Evolutionary conservation across 148 eudicot species (phyloP).

Genomic region (Chenopodium berlandieri): DNA sequence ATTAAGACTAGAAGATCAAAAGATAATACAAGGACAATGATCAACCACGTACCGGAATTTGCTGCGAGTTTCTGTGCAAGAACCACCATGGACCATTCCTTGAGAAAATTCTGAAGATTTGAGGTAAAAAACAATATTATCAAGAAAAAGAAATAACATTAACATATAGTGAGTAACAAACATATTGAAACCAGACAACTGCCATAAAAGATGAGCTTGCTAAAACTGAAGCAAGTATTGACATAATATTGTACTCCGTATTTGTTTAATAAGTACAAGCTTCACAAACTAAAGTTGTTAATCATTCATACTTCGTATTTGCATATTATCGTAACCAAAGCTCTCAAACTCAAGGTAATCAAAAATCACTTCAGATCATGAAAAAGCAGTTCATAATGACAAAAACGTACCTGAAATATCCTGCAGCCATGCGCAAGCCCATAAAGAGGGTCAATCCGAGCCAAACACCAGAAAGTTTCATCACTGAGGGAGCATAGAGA

Average conservation of each 20-base stretch:
- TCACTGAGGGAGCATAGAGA: conserved; percentile 57
- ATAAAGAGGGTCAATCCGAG: conserved; percentile 76
- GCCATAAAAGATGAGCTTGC: background rate
- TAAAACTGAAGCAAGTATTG: background rate
- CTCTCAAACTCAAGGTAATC: background rate
- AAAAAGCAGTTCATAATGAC: background rate
- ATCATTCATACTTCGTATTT: background rate
- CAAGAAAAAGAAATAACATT: background rate
- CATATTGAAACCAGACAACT: background rate
- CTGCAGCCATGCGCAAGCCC: conserved; percentile 75
- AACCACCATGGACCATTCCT: conserved; percentile 88
- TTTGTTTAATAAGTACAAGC: background rate
- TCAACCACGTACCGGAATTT: conserved; percentile 30
- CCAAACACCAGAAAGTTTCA: conserved; percentile 94
- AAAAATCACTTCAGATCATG: background rate
- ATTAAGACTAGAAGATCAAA: background rate
- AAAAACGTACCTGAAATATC: conserved; percentile 58
- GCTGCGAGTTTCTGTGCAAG: conserved; percentile 48
- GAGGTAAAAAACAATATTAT: background rate
- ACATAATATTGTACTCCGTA: too few species aligned
- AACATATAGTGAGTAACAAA: background rate
- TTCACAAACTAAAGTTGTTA: background rate
- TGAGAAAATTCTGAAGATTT: conserved; percentile 43
- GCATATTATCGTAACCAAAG: background rate
- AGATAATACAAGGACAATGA: background rate